A percentile compares a stretch with the other conserved stretches of the same genome.
phyloP scores from a whole-genome alignment of 2,329 filamentous ascomycete genomes.

The Mycosphaerelloides madeirae region DNA sequence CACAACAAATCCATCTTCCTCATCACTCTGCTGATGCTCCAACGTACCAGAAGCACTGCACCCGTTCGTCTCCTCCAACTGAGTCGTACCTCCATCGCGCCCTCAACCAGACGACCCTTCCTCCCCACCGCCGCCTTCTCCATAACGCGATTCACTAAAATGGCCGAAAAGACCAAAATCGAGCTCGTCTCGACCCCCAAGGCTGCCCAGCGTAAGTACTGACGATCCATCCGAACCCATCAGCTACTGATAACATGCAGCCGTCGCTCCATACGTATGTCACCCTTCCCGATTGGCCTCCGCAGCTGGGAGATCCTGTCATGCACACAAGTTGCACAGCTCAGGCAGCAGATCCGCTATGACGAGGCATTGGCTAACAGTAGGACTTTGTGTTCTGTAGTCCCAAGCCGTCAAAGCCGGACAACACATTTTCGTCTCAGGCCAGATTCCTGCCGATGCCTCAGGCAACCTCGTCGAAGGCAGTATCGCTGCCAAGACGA shows the following conservation, averaged over 20 bases:
- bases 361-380: background rate
- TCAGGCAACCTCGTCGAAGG: conserved; percentile 58
- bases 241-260: conserved; percentile 19
- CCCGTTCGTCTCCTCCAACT: too few relatives aligned
- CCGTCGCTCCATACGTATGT: conserved; percentile 43
- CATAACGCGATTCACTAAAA: conserved; percentile 20
- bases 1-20: too few relatives aligned
- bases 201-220: conserved; percentile 40
- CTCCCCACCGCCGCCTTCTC: background rate
- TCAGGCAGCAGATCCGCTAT: too few relatives aligned
- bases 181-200: conserved; percentile 41
- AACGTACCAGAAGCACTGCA: too few relatives aligned
- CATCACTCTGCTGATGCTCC: too few relatives aligned
- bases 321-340: too few relatives aligned
- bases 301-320: background rate
- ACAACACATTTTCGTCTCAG: conserved; percentile 63
- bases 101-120: too few relatives aligned
- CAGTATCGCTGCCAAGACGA: conserved; percentile 63
- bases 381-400: conserved; percentile 22
- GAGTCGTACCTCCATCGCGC: too few relatives aligned
- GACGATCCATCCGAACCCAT: background rate
- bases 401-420: conserved; percentile 63
- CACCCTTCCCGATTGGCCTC: background rate
- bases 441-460: conserved; percentile 70
- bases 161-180: conserved; percentile 35